Conservation (phyloP, 345 rosid species). For the Murraya paniculata region DNA sequence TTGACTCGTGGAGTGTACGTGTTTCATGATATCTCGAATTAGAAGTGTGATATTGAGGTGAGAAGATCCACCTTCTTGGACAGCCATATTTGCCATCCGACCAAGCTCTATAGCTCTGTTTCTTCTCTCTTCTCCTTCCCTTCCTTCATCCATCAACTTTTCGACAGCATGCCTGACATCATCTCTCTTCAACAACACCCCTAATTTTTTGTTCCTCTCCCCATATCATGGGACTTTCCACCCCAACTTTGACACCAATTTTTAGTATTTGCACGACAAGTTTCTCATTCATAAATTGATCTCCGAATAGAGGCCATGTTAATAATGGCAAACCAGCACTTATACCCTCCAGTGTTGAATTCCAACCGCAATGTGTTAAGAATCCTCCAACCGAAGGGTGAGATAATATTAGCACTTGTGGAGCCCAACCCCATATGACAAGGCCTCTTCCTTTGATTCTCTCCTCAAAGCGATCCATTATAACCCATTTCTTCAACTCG, state of each 20-base stretch:
- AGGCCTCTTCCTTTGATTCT: constrained; percentile 14
- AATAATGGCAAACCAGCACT: constrained; percentile 6
- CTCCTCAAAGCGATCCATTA: constrained; percentile 9
- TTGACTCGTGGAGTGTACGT: not conserved
- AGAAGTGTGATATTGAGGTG: not conserved
- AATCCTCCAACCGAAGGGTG: constrained; percentile 17
- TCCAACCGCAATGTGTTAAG: constrained; percentile 25
- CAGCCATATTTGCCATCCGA: not conserved
- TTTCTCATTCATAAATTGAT: constrained; percentile 16
- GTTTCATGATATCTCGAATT: constrained; percentile 1
- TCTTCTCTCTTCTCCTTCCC: constrained; percentile 11
- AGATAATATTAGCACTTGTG: constrained; percentile 16
- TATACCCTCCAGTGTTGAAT: constrained; percentile 13
- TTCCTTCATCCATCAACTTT: not conserved
- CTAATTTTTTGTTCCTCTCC: not conserved
- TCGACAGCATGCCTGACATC: not conserved
- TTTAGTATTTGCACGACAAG: constrained; percentile 2
- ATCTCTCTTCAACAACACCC: not conserved
- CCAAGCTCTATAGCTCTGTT: not conserved
- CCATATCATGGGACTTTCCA: not conserved
- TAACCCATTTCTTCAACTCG: not conserved
- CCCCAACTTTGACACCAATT: not conserved
- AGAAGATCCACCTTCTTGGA: constrained; percentile 14
- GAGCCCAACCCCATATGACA: constrained; percentile 18
- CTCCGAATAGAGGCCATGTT: constrained; percentile 15